A percentile compares a stretch with the other conserved stretches of the same genome.
These are phyloP conservation scores for Aspergillus sp. DNA, from an alignment of 2,329 filamentous ascomycete species.

Conservation along the genomic window DNA sequence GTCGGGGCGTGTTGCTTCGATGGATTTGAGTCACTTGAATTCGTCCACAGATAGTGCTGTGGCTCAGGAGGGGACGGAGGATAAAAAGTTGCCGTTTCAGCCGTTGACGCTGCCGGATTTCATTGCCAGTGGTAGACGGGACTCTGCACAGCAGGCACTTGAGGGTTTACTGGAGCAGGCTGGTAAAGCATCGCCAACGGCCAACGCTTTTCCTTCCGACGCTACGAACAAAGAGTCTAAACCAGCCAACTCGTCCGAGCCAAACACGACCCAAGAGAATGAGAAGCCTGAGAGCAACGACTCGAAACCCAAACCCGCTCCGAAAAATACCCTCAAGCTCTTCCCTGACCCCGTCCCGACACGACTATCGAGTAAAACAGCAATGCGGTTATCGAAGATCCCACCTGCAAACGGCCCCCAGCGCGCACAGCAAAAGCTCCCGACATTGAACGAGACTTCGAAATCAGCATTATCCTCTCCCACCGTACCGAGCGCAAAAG, in stretches of 20 bases:
- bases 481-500: not conserved
- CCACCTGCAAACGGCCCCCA: constrained; percentile 9
- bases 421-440: not conserved
- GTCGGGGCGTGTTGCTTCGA: constrained; percentile 18
- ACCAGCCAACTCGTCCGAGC: no score
- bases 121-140: no score
- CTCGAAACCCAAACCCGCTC: not conserved
- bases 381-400: constrained; percentile 16
- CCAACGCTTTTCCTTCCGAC: constrained; percentile 1
- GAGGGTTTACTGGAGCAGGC: not conserved
- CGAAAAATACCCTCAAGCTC: constrained; percentile 19
- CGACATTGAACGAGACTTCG: not conserved
- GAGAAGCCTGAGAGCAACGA: not conserved
- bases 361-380: constrained; percentile 23
- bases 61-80: constrained; percentile 19
- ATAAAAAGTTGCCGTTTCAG: constrained; percentile 15
- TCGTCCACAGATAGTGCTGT: constrained; percentile 28
- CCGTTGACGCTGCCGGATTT: not conserved
- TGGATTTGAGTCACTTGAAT: constrained; percentile 27
- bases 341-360: constrained; percentile 29
- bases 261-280: not conserved
- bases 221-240: not conserved
- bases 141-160: no score
- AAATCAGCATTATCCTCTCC: not conserved
- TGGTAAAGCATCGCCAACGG: not conserved